A percentile compares a stretch with the other conserved stretches of the same genome.
Evolutionary conservation across 2,329 filamentous ascomycete genomes (phyloP).

Genomic region (Stemphylium beticola): DNA sequence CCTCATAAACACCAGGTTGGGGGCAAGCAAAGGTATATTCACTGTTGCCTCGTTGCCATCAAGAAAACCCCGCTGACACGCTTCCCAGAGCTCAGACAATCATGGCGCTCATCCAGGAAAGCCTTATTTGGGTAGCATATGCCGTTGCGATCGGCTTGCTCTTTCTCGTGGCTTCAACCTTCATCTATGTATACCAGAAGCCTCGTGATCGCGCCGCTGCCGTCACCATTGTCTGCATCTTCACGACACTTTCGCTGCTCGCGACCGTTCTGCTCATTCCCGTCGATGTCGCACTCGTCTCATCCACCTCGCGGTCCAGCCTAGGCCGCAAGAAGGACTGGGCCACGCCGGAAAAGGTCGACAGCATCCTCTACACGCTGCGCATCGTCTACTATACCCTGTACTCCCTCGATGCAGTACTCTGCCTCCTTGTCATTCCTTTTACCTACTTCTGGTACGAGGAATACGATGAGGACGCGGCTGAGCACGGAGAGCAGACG

Average conservation of each 20-base stretch:
- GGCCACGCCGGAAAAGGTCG: slow-evolving; percentile 83
- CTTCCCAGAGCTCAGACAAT: slow-evolving; percentile 66
- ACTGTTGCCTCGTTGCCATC: neutral
- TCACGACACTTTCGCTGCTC: slow-evolving; percentile 85
- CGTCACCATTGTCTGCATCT: slow-evolving; percentile 82
- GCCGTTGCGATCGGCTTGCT: slow-evolving; percentile 79
- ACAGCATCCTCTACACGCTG: slow-evolving; percentile 78
- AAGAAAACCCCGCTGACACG: slow-evolving; percentile 62
- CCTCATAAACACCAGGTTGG: neutral
- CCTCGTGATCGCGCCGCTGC: slow-evolving; percentile 82
- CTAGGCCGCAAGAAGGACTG: slow-evolving; percentile 89
- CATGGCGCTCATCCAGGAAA: slow-evolving; percentile 79
- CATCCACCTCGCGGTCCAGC: slow-evolving; percentile 78
- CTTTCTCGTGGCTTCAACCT: slow-evolving; percentile 78
- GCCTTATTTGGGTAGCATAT: slow-evolving; percentile 94
- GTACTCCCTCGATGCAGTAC: slow-evolving; percentile 87
- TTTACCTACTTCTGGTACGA: slow-evolving; percentile 99
- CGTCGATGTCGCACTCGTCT: slow-evolving; percentile 93
- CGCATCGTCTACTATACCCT: slow-evolving; percentile 91
- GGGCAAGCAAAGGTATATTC: neutral
- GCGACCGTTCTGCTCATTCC: slow-evolving; percentile 92
- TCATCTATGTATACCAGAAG: slow-evolving; percentile 90
- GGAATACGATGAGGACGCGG: slow-evolving; percentile 91
- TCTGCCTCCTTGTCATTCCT: slow-evolving; percentile 88
- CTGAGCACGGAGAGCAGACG: slow-evolving; percentile 78